A percentile compares a stretch with the other conserved stretches of the same genome.
phyloP scores from a whole-genome alignment of 2,329 filamentous ascomycete genomes.

The Cladosporium phlei region DNA sequence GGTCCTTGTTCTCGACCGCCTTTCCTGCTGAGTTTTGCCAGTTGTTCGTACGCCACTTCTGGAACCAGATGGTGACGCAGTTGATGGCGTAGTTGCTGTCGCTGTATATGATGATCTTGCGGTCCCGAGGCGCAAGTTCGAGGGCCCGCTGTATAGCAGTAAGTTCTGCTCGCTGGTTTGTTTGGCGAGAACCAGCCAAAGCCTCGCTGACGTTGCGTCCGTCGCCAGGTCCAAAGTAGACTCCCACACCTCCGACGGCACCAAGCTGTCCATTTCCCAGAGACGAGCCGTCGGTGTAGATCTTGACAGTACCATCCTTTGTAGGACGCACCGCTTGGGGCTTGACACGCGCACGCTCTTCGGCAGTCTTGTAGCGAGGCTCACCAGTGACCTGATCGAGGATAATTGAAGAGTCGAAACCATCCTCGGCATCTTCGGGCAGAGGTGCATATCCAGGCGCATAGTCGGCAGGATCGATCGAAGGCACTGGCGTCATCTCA shows the following conservation, averaged over 20 bases:
- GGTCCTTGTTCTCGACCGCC: slow-evolving; percentile 78
- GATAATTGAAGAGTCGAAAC: slow-evolving; percentile 56
- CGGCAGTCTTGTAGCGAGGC: slow-evolving; percentile 52
- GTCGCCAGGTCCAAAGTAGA: slow-evolving; percentile 58
- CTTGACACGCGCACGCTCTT: slow-evolving; percentile 45
- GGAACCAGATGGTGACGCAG: slow-evolving; percentile 80
- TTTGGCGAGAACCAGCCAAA: slow-evolving; percentile 69
- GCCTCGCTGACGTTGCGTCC: slow-evolving; percentile 65
- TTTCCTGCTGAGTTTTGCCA: slow-evolving; percentile 72
- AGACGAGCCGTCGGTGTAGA: slow-evolving; percentile 62
- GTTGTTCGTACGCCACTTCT: slow-evolving; percentile 67
- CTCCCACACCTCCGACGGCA: slow-evolving; percentile 58
- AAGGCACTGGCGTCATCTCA: slow-evolving; percentile 16
- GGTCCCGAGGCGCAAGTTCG: slow-evolving; percentile 63
- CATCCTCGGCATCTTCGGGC: slow-evolving; percentile 53
- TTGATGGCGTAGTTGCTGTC: slow-evolving; percentile 90
- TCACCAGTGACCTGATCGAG: slow-evolving; percentile 51
- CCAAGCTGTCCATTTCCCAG: slow-evolving; percentile 53
- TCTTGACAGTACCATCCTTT: slow-evolving; percentile 46
- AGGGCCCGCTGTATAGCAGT: slow-evolving; percentile 81
- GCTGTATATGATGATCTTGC: slow-evolving; percentile 72
- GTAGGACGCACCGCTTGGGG: slow-evolving; percentile 39
- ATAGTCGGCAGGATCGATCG: slow-evolving; percentile 32
- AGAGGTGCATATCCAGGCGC: slow-evolving; percentile 54
- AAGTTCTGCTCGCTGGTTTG: slow-evolving; percentile 94